These are phyloP conservation scores for Ophiocordyceps camponoti-saundersi DNA, from an alignment of 2,329 filamentous ascomycete species.

Conservation along the genomic window DNA sequence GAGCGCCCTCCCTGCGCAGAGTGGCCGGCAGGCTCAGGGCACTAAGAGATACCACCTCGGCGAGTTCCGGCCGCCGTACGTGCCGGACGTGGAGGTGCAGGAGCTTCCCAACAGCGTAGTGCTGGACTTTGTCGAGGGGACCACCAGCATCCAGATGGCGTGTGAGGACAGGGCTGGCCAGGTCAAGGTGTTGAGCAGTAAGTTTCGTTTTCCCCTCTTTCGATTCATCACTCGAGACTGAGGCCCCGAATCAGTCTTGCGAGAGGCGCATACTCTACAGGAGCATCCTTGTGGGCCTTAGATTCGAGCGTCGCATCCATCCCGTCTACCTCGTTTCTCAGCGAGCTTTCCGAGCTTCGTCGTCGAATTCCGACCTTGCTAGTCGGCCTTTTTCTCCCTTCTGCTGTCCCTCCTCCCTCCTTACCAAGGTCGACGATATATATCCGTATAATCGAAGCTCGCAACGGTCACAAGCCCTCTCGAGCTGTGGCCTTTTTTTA, in stretches of 20 bases:
- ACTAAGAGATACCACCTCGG: slow-evolving; percentile 70
- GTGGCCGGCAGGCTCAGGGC: slow-evolving; percentile 24
- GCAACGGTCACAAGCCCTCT: too few species aligned
- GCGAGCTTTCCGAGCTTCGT: too few species aligned
- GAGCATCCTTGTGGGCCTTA: neutral
- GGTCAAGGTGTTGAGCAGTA: slow-evolving; percentile 34
- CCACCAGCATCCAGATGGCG: slow-evolving; percentile 44
- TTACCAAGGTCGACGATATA: too few species aligned
- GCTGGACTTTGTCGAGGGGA: slow-evolving; percentile 42
- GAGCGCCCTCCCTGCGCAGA: slow-evolving; percentile 40
- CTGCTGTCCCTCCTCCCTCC: too few species aligned
- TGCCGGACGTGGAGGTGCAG: slow-evolving; percentile 80
- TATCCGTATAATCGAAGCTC: too few species aligned
- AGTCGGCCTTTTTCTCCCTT: too few species aligned
- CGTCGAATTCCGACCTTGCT: too few species aligned
- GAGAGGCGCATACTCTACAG: neutral
- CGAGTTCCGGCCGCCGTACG: slow-evolving; percentile 63
- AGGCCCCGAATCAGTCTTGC: neutral
- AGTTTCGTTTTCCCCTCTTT: slow-evolving; percentile 12
- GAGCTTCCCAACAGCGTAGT: slow-evolving; percentile 77
- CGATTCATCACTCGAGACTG: neutral
- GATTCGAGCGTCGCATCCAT: neutral
- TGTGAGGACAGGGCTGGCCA: slow-evolving; percentile 46
- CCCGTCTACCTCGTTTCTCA: too few species aligned
- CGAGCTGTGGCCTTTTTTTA: too few species aligned